These are phyloP conservation scores for Pestalotiopsis sp. DNA, from an alignment of 2,329 filamentous ascomycete genomes.

Conservation along the genomic window DNA sequence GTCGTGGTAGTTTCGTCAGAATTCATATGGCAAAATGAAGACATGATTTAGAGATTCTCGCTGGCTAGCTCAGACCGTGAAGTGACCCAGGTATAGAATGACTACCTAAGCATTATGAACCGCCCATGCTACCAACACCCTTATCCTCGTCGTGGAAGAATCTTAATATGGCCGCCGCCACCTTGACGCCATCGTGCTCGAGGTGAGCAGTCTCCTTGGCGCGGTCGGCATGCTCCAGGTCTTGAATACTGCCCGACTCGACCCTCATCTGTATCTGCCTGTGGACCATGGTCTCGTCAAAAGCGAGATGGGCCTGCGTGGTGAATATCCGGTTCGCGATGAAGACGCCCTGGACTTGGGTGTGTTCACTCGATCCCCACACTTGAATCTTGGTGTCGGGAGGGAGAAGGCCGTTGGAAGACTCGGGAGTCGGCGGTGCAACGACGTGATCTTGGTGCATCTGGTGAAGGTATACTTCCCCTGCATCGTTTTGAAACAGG, in stretches of 20 bases:
- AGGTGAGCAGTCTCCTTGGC: conserved; percentile 63
- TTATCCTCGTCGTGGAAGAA: conserved; percentile 54
- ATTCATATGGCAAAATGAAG: too few species aligned
- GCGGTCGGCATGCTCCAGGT: conserved; percentile 62
- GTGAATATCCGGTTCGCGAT: conserved; percentile 65
- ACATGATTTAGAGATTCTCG: too few species aligned
- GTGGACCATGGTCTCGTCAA: conserved; percentile 68
- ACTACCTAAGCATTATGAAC: neutral
- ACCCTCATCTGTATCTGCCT: conserved; percentile 65
- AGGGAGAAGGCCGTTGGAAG: conserved; percentile 38
- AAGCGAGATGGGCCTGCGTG: conserved; percentile 80
- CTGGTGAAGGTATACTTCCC: conserved; percentile 65
- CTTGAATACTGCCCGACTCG: conserved; percentile 62
- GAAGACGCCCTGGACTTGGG: conserved; percentile 76
- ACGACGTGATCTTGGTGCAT: conserved; percentile 80
- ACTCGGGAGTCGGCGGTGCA: conserved; percentile 58
- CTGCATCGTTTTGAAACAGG: conserved; percentile 62
- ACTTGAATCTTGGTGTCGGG: conserved; percentile 47
- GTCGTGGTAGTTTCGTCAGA: too few species aligned
- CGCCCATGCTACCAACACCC: conserved; percentile 27
- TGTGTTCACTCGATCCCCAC: conserved; percentile 67
- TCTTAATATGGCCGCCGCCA: conserved; percentile 68
- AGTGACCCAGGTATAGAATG: neutral
- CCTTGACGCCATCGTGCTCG: conserved; percentile 70
- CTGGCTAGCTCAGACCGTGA: neutral